Percentiles rank a stretch among this genome's conserved stretches.
These are phyloP conservation scores for Mycena capillaripes DNA, from an alignment of 768 basidiomycete genomes.

Conservation along the genomic window DNA sequence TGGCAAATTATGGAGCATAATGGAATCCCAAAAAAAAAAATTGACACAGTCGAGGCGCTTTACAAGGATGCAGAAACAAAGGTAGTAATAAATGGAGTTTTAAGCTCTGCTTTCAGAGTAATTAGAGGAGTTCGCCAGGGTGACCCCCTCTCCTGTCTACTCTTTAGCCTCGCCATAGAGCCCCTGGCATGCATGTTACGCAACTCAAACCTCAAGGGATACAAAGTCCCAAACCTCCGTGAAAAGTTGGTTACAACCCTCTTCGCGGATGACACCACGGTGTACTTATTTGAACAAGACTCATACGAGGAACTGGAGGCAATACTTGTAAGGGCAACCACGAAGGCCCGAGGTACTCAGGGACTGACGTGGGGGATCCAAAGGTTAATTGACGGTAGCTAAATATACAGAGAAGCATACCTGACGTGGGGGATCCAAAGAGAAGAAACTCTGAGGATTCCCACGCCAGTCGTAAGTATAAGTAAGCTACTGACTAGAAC, in stretches of 20 bases:
- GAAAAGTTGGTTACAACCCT: background rate
- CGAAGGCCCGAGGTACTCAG: no score
- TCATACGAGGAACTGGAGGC: background rate
- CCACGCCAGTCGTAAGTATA: no score
- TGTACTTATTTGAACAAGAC: background rate
- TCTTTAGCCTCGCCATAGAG: background rate
- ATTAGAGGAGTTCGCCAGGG: background rate
- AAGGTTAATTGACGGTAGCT: no score
- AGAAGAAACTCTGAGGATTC: no score
- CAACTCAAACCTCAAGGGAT: background rate
- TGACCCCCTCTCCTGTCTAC: background rate
- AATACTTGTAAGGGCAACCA: no score
- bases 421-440: no score
- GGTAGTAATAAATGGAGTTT: conserved; percentile 15
- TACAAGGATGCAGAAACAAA: background rate
- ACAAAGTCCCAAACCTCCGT: background rate
- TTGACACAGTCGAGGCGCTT: background rate
- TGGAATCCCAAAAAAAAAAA: background rate
- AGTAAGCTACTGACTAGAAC: no score
- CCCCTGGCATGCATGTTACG: background rate
- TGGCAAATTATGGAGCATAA: background rate
- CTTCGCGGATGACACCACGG: background rate
- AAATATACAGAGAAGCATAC: no score
- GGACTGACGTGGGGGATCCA: no score
- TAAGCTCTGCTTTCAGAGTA: background rate